Base-by-base conservation (phyloP, 345 rosid genomes). In the Populus euphratica region DNA sequence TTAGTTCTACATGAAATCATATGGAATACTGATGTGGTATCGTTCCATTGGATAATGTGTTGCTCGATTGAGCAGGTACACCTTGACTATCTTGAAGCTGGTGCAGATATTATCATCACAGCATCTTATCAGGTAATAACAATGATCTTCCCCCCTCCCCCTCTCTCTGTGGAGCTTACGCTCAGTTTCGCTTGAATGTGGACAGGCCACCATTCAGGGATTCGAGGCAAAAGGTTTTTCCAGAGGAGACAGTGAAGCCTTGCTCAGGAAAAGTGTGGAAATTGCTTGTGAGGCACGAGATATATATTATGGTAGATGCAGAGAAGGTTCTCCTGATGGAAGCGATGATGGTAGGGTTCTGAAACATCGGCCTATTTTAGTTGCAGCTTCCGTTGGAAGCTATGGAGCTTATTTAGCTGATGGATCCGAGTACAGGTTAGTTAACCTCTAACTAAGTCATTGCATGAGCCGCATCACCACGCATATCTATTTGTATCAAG, bases 321-420 rank as follows among this genome's bases (percentile, higher is more conserved):
- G 47, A 67, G 78, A 83, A 69, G 80, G 77, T 79, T 56, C 85
- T 62, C 59, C 33, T 59, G 80, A 73, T 75, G 73, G 67, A 36
- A 41, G 13, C 39, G 79, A 20, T 33, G 83, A 83, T 74, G 84
- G 70, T 68, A 85, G 50, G 83, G 77, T 88, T 83, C 83, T 88
- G 27, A 87, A 77, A 67, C 85, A 49, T 33, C 90, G 90, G 17
- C 85, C 90, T 39, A 86, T 92, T 69, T 75, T 92, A 80, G 88
- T 91, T 84, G 94, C 94, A 11, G 94, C 97, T 76, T 89, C 97
- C 38, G 91, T 92, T 63, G 97, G 94, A 43, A 90, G 97, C 90
- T 92, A 92, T 69, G 97, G 94, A 36, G 97, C 97, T 21, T 92
- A 86, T 77, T 89, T 92, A 84, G 97, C 97, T 68, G 97, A 92